These are phyloP conservation scores for Neofusicoccum kwambonambiense DNA, from an alignment of 2,329 filamentous ascomycete genomes.

Conservation along the genomic window DNA sequence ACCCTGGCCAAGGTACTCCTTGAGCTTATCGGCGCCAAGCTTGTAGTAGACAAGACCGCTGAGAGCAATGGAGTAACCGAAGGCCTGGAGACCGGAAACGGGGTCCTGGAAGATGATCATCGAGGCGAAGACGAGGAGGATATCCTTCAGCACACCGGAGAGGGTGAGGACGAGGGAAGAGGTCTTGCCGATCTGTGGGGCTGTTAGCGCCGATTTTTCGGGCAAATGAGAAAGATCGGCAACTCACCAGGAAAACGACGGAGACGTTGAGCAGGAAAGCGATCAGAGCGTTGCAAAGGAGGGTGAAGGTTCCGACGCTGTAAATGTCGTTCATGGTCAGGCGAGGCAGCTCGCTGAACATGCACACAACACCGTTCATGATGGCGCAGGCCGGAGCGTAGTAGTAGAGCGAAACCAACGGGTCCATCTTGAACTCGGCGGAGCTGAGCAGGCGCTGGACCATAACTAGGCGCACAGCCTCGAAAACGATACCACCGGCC, in stretches of 20 bases:
- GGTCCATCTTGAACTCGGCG: conserved; percentile 88
- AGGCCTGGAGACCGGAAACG: conserved; percentile 73
- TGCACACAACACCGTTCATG: conserved; percentile 74
- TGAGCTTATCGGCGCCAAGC: conserved; percentile 78
- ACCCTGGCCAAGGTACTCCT: conserved; percentile 71
- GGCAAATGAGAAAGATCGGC: background rate
- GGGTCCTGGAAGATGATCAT: conserved; percentile 80
- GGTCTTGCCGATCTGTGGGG: conserved; percentile 74
- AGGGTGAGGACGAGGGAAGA: conserved; percentile 83
- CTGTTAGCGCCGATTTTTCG: conserved; percentile 19
- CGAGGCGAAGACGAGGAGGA: conserved; percentile 74
- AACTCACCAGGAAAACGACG: conserved; percentile 77
- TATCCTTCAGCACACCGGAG: conserved; percentile 85
- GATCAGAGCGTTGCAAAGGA: conserved; percentile 73
- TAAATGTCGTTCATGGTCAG: conserved; percentile 69
- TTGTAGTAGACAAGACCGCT: conserved; percentile 82
- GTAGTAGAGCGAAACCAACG: conserved; percentile 84
- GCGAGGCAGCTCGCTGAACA: conserved; percentile 71
- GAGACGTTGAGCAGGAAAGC: conserved; percentile 83
- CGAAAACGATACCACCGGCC: conserved; percentile 74
- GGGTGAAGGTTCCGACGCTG: conserved; percentile 68
- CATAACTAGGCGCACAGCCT: conserved; percentile 80
- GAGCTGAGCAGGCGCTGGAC: conserved; percentile 79
- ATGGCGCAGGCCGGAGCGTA: conserved; percentile 80
- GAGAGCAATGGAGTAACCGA: conserved; percentile 79